Conservation (phyloP, 257 asterid genomes). For the Solanum medicagineum region DNA sequence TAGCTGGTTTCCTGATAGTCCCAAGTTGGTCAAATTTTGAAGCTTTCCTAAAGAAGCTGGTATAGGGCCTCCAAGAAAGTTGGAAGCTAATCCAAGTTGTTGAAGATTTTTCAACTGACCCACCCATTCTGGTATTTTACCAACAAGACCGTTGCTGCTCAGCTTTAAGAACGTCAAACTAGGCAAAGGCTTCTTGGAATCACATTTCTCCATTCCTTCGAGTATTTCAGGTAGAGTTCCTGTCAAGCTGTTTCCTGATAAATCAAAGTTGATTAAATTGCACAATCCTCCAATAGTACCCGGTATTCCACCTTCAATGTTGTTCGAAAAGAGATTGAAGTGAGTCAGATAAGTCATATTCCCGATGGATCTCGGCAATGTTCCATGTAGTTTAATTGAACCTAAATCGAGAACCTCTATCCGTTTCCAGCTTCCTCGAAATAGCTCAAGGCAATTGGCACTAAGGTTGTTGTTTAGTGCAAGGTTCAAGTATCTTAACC, state of each 20-base stretch:
- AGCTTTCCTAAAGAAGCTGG: slow-evolving; percentile 36
- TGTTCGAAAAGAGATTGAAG: slow-evolving; percentile 13
- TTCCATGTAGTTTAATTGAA: slow-evolving; percentile 21
- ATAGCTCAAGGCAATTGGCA: slow-evolving; percentile 12
- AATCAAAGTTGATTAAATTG: slow-evolving; percentile 12
- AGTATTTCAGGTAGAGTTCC: slow-evolving; percentile 24
- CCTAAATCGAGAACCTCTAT: slow-evolving; percentile 22
- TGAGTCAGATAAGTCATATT: slow-evolving; percentile 17
- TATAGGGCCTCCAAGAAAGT: slow-evolving; percentile 32
- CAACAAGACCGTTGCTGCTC: slow-evolving; percentile 19
- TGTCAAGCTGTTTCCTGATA: slow-evolving; percentile 23
- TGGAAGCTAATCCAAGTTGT: slow-evolving; percentile 10
- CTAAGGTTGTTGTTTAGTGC: slow-evolving; percentile 23
- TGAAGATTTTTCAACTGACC: slow-evolving; percentile 22
- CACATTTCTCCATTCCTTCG: slow-evolving; percentile 20
- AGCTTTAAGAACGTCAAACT: slow-evolving; percentile 8
- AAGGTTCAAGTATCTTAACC: slow-evolving; percentile 23
- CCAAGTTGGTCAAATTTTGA: slow-evolving; percentile 4
- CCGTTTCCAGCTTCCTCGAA: slow-evolving; percentile 25
- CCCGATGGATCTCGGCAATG: slow-evolving; percentile 26
- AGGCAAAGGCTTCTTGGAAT: slow-evolving; percentile 9
- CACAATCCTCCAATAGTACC: slow-evolving; percentile 30
- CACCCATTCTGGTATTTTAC: slow-evolving; percentile 34
- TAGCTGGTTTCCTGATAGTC: slow-evolving; percentile 15
- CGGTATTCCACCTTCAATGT: slow-evolving; percentile 33